Percentiles rank a stretch among this genome's conserved stretches.
Evolutionary conservation across 108 stramenopile species (phyloP).

Genomic region (Stephanodiscus minutulus): DNA sequence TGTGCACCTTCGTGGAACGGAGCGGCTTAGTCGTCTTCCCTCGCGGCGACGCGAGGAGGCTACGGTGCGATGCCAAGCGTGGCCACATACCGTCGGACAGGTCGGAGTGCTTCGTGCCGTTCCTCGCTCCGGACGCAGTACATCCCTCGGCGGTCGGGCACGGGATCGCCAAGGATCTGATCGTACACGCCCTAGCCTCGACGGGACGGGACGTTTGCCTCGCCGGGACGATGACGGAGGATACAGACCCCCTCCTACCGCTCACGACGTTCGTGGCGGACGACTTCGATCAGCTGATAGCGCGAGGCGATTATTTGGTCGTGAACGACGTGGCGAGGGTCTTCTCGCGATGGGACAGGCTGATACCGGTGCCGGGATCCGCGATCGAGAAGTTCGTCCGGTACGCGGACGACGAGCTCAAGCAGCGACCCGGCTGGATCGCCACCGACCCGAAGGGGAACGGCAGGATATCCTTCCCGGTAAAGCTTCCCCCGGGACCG

Average conservation of each 20-base stretch:
- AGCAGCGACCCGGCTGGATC: constrained; percentile 60
- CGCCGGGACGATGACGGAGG: constrained; percentile 6
- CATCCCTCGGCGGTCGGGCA: constrained; percentile 61
- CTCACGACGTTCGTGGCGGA: constrained; percentile 48
- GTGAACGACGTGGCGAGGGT: constrained; percentile 59
- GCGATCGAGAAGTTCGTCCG: constrained; percentile 36
- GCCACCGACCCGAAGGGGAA: constrained; percentile 56
- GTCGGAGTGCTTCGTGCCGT: constrained; percentile 52
- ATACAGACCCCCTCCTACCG: constrained; percentile 34
- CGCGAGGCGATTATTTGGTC: constrained; percentile 51
- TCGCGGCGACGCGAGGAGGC: constrained; percentile 25
- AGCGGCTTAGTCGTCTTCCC: constrained; percentile 35
- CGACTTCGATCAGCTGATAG: constrained; percentile 34
- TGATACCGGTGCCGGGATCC: constrained; percentile 33
- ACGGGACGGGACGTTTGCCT: constrained; percentile 39
- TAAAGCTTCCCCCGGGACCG: constrained; percentile 44
- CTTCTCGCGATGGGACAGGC: constrained; percentile 45
- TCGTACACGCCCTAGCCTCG: constrained; percentile 52
- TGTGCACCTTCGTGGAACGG: constrained; percentile 48
- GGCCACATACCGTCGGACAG: constrained; percentile 37
- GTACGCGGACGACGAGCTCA: constrained; percentile 43
- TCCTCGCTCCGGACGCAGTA: constrained; percentile 61
- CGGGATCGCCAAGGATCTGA: constrained; percentile 52
- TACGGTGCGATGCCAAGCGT: constrained; percentile 40
- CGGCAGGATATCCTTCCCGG: constrained; percentile 50